These are phyloP conservation scores for Lablab purpureus DNA, from an alignment of 306 rosid species.

Conservation along the genomic window DNA sequence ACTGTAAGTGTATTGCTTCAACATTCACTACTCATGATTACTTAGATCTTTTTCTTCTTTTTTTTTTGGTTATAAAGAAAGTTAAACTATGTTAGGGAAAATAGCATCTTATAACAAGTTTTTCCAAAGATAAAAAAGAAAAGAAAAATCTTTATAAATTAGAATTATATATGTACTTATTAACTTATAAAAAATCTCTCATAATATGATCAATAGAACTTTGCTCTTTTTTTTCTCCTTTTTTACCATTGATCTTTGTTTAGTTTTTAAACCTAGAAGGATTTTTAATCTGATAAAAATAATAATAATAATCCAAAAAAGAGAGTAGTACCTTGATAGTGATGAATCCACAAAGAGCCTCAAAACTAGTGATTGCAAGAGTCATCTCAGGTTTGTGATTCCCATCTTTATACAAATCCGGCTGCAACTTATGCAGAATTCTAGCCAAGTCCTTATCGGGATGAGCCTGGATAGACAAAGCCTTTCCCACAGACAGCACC, in stretches of 20 bases:
- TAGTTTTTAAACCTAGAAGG: too few species aligned
- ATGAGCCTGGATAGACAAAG: conserved; percentile 96
- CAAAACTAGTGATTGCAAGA: conserved; percentile 76
- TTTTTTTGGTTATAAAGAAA: too few species aligned
- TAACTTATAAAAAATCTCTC: too few species aligned
- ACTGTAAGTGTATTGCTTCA: conserved; percentile 66
- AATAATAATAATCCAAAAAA: not conserved
- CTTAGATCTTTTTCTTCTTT: not conserved
- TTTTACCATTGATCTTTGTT: too few species aligned
- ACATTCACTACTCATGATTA: not conserved
- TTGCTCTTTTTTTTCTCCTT: too few species aligned
- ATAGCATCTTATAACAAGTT: too few species aligned
- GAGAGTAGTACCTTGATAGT: conserved; percentile 65
- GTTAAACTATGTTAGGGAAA: too few species aligned
- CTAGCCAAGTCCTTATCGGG: conserved; percentile 93
- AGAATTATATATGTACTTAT: too few species aligned
- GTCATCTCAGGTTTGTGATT: conserved; percentile 99
- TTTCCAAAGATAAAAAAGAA: too few species aligned
- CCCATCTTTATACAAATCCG: conserved; percentile 79
- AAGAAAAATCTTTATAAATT: too few species aligned
- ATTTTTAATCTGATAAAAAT: too few species aligned
- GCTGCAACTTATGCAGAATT: conserved; percentile 74
- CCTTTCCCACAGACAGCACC: conserved; percentile 91
- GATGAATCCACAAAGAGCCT: conserved; percentile 94
- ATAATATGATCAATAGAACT: too few species aligned